Conservation (phyloP, 306 rosid genomes). For the Acacia acuminata region DNA sequence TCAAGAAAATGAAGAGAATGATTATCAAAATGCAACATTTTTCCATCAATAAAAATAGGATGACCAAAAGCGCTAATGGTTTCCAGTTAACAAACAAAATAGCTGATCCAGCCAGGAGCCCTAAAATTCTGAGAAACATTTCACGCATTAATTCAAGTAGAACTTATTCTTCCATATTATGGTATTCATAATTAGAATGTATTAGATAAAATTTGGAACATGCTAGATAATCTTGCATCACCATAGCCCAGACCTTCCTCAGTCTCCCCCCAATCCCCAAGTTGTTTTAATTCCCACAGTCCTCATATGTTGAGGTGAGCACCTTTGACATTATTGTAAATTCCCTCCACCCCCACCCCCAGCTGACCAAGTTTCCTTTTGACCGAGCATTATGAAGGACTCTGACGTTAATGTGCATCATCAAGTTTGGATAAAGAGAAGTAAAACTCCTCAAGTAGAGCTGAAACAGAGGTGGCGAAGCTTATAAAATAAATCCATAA, state of each 20-base stretch:
- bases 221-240: not conserved
- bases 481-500: not conserved
- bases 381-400: not conserved
- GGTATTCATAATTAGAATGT: not conserved
- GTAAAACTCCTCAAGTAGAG: not conserved
- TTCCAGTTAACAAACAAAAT: not conserved
- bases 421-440: not conserved
- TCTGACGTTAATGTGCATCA: not conserved
- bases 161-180: not conserved
- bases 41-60: conserved; percentile 22
- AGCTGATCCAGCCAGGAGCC: not conserved
- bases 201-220: not conserved
- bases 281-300: not conserved
- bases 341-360: not conserved
- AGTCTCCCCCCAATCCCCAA: not conserved
- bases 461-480: not conserved
- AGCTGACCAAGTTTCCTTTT: not conserved
- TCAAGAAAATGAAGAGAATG: conserved; percentile 15
- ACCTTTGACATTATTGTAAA: not conserved
- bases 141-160: not conserved
- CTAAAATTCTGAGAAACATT: not conserved
- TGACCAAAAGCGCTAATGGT: not conserved
- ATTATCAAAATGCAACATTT: conserved; percentile 10
- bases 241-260: not conserved
- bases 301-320: not conserved